These are phyloP conservation scores for Cyberlindnera maritima DNA, from an alignment of 805 yeast species.

Conservation along the genomic window DNA sequence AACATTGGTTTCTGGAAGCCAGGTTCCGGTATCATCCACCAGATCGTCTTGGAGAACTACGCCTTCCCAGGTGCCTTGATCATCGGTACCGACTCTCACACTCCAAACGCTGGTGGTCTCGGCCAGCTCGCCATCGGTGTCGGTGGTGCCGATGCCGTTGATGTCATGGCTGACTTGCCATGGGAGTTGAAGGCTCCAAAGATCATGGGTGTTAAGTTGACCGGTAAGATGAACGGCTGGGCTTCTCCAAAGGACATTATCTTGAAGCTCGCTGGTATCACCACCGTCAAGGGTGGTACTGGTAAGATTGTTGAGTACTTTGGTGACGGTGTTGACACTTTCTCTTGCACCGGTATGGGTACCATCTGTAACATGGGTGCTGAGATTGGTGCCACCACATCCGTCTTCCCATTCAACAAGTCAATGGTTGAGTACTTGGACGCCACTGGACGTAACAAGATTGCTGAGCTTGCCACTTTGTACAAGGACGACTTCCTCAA, in stretches of 20 bases:
- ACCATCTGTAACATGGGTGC: conserved; percentile 99
- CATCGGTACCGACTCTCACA: conserved; percentile 98
- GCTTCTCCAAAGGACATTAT: conserved; percentile 96
- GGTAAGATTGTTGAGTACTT: conserved; percentile 95
- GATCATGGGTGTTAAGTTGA: conserved; percentile 87
- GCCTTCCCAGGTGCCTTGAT: conserved; percentile 96
- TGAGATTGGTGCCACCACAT: conserved; percentile 98
- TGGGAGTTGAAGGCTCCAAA: conserved; percentile 99
- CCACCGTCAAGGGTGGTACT: conserved; percentile 98
- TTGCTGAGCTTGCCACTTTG: conserved; percentile 50
- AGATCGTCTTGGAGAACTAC: conserved; percentile 94
- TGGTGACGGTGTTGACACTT: conserved; percentile 87
- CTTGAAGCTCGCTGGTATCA: conserved; percentile 83
- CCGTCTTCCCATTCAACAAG: conserved; percentile 93
- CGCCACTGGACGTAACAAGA: conserved; percentile 82
- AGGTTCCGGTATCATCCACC: conserved; percentile 98
- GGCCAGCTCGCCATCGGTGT: conserved; percentile 99
- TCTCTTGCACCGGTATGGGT: conserved; percentile 99
- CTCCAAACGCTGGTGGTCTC: conserved; percentile 98
- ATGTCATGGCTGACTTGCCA: conserved; percentile 93
- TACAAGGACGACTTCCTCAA: conserved; percentile 55
- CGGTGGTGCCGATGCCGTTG: conserved; percentile 99
- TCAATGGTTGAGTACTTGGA: conserved; percentile 83
- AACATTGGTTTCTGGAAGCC: conserved; percentile 99
- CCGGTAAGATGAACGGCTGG: conserved; percentile 92